A percentile compares a stretch with the other conserved stretches of the same genome.
Evolutionary conservation across 2,329 filamentous ascomycete genomes (phyloP).

Genomic region (Cordyceps pruinosa): DNA sequence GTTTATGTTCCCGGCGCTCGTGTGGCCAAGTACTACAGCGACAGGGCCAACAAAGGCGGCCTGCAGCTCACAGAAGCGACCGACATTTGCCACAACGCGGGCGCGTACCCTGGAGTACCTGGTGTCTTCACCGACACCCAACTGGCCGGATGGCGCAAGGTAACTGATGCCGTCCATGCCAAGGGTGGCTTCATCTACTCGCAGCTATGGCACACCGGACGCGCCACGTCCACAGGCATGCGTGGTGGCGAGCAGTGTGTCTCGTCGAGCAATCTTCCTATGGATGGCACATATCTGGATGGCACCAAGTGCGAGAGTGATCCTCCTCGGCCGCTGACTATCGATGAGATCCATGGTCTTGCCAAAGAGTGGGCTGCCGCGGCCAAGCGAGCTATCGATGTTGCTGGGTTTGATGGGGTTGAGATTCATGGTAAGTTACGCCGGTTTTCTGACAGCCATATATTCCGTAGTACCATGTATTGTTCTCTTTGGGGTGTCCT

Average conservation of each 20-base stretch:
- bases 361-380: slow-evolving; percentile 52
- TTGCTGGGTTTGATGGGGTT: slow-evolving; percentile 61
- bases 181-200: slow-evolving; percentile 53
- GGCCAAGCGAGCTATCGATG: slow-evolving; percentile 46
- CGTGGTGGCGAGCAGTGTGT: slow-evolving; percentile 23
- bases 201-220: slow-evolving; percentile 57
- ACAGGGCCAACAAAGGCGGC: no score
- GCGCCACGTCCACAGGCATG: slow-evolving; percentile 26
- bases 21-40: no score
- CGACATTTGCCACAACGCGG: no score
- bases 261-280: slow-evolving; percentile 33
- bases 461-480: no score
- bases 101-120: no score
- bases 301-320: no score
- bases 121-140: slow-evolving; percentile 50
- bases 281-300: no score
- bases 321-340: slow-evolving; percentile 51
- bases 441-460: no score
- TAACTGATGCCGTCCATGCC: slow-evolving; percentile 54
- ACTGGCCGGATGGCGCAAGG: slow-evolving; percentile 49
- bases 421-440: no score
- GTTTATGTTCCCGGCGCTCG: no score
- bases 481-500: no score
- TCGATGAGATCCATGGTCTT: slow-evolving; percentile 54
- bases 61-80: no score